phyloP scores from a whole-genome alignment of 768 basidiomycete genomes.

The Plicaturopsis crispa region DNA sequence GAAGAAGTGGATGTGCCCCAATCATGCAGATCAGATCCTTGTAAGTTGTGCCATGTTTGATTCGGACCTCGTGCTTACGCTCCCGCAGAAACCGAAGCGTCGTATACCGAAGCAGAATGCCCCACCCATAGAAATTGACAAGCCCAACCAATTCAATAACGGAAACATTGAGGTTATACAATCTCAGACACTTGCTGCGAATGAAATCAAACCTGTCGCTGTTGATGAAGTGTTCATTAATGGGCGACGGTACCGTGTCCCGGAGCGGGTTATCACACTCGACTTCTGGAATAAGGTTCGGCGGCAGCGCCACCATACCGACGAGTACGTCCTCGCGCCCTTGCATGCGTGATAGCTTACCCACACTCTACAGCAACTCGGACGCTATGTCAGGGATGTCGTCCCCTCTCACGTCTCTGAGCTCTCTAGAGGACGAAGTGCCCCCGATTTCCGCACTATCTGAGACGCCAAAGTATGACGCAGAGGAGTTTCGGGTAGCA shows the following conservation, averaged over 20 bases:
- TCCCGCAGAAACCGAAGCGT: conserved; percentile 63
- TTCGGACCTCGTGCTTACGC: conserved; percentile 9
- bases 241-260: conserved; percentile 85
- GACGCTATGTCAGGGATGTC: conserved; percentile 46
- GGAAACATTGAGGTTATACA: conserved; percentile 88
- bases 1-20: conserved; percentile 99
- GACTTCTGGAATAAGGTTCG: conserved; percentile 92
- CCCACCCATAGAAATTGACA: conserved; percentile 66
- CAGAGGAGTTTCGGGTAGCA: conserved; percentile 51
- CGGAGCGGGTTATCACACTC: conserved; percentile 83
- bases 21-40: conserved; percentile 82
- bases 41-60: conserved; percentile 39
- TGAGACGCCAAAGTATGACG: conserved; percentile 18
- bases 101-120: conserved; percentile 70
- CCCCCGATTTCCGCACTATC: conserved; percentile 16
- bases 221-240: conserved; percentile 85
- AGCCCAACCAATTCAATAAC: conserved; percentile 73
- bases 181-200: conserved; percentile 41
- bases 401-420: conserved; percentile 68
- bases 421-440: conserved; percentile 54
- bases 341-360: neutral
- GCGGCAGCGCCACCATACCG: conserved; percentile 30
- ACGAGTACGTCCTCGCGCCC: conserved; percentile 33
- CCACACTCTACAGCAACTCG: conserved; percentile 6
- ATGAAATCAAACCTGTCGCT: conserved; percentile 38